A percentile compares a stretch with the other conserved stretches of the same genome.
Evolutionary conservation across 768 basidiomycete species (phyloP).

Genomic region (Suillus subalutaceus): DNA sequence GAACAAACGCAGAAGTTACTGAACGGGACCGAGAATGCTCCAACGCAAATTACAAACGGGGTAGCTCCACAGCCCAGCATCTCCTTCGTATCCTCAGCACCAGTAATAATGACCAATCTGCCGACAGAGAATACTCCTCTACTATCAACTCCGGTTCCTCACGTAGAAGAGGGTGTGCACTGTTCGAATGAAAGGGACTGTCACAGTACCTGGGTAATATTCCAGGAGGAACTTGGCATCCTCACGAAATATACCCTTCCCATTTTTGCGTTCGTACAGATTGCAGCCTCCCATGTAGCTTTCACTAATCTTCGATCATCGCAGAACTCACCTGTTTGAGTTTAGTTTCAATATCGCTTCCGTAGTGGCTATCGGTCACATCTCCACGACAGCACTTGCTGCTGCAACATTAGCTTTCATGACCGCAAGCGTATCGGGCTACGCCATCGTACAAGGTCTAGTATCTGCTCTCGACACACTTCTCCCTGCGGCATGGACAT

Average conservation of each 20-base stretch:
- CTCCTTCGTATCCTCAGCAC: constrained; percentile 18
- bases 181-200: constrained; percentile 25
- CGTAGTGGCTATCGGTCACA: constrained; percentile 87
- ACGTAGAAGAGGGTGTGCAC: constrained; percentile 56
- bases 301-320: constrained; percentile 6
- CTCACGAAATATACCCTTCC: constrained; percentile 69
- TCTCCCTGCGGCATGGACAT: constrained; percentile 95
- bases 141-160: constrained; percentile 50
- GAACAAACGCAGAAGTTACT: background rate
- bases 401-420: constrained; percentile 76
- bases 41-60: background rate
- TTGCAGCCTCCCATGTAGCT: background rate
- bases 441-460: constrained; percentile 80
- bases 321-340: constrained; percentile 78
- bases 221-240: constrained; percentile 62
- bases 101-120: constrained; percentile 6
- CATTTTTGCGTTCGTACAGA: constrained; percentile 62
- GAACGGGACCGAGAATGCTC: background rate
- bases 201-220: constrained; percentile 32
- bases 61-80: constrained; percentile 2
- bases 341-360: constrained; percentile 84
- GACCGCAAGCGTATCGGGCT: constrained; percentile 60
- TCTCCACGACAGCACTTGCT: constrained; percentile 88
- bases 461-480: constrained; percentile 89
- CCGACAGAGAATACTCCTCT: constrained; percentile 60